These are phyloP conservation scores for Monilinia vaccinii-corymbosi DNA, from an alignment of 2,329 filamentous ascomycete genomes.

Conservation along the genomic window DNA sequence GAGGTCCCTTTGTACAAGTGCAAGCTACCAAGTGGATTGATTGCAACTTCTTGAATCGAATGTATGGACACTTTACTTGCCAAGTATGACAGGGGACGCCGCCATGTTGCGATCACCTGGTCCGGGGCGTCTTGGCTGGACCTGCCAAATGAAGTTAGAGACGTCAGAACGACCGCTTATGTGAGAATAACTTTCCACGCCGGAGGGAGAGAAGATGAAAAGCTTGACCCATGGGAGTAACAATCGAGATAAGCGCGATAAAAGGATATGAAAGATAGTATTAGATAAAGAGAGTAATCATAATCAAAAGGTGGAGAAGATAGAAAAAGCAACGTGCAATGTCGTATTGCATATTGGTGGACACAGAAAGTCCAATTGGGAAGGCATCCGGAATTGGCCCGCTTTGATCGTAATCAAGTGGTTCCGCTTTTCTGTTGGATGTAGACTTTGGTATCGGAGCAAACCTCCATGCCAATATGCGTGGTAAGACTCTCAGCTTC, in stretches of 20 bases:
- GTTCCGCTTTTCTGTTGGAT: slow-evolving; percentile 9
- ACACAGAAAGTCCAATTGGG: not conserved
- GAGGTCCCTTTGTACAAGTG: not conserved
- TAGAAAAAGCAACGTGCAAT: not conserved
- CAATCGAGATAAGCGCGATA: not conserved
- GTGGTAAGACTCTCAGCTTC: not conserved
- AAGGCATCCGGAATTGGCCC: not conserved
- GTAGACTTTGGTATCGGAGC: slow-evolving; percentile 1
- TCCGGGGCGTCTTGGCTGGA: slow-evolving; percentile 5
- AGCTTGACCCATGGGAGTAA: not conserved
- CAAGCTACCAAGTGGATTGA: not conserved
- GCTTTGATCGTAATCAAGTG: slow-evolving; percentile 7
- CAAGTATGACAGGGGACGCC: slow-evolving; percentile 2
- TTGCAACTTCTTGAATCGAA: not conserved
- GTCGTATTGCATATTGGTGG: not conserved
- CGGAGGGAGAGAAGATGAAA: slow-evolving; percentile 4
- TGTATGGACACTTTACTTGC: not conserved
- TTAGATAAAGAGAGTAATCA: not conserved
- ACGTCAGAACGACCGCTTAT: not conserved
- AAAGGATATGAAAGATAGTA: not conserved
- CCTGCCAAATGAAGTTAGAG: slow-evolving; percentile 5
- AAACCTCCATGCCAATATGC: slow-evolving; percentile 10
- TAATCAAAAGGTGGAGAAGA: not conserved
- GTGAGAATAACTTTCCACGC: not conserved
- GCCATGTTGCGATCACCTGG: not conserved